Evolutionary conservation across 2,329 filamentous ascomycete genomes (phyloP).

Genomic region (Ophiostoma triangulosporum): DNA sequence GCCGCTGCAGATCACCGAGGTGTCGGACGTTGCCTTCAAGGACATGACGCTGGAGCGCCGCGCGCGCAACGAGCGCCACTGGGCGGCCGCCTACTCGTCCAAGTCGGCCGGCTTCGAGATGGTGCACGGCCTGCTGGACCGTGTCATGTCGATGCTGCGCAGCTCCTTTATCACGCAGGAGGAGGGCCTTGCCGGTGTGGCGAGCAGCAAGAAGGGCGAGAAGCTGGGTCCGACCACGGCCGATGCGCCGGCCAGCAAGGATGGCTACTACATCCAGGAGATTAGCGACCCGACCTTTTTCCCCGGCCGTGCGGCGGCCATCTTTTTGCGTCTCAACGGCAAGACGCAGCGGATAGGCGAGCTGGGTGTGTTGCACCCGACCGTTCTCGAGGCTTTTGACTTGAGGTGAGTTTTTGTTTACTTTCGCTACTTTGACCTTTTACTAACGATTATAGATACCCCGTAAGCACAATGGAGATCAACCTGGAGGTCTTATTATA

Average conservation of each 20-base stretch:
- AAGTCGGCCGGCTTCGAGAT: slow-evolving; percentile 91
- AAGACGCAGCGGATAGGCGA: slow-evolving; percentile 69
- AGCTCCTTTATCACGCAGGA: slow-evolving; percentile 66
- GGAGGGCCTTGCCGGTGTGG: slow-evolving; percentile 40
- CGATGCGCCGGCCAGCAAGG: slow-evolving; percentile 35
- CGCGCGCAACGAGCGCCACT: slow-evolving; percentile 85
- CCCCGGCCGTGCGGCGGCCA: slow-evolving; percentile 72
- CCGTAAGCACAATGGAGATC: slow-evolving; percentile 85
- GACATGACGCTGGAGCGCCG: slow-evolving; percentile 61
- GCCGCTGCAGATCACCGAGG: slow-evolving; percentile 87
- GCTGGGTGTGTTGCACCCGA: slow-evolving; percentile 89
- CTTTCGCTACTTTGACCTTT: not conserved
- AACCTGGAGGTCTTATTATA: slow-evolving; percentile 89
- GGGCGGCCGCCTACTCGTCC: slow-evolving; percentile 90
- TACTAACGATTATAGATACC: slow-evolving; percentile 46
- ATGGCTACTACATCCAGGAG: slow-evolving; percentile 91
- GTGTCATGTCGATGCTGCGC: slow-evolving; percentile 83
- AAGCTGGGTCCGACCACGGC: slow-evolving; percentile 34
- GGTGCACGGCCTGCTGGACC: slow-evolving; percentile 86
- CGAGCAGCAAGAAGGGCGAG: slow-evolving; percentile 24
- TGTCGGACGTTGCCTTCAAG: slow-evolving; percentile 84
- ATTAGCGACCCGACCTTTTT: slow-evolving; percentile 84
- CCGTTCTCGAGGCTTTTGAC: slow-evolving; percentile 86
- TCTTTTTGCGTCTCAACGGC: slow-evolving; percentile 62
- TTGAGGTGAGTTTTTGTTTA: slow-evolving; percentile 45